Conservation (phyloP, 495 filamentous ascomycete genomes). For the Trichoderma virens region DNA sequence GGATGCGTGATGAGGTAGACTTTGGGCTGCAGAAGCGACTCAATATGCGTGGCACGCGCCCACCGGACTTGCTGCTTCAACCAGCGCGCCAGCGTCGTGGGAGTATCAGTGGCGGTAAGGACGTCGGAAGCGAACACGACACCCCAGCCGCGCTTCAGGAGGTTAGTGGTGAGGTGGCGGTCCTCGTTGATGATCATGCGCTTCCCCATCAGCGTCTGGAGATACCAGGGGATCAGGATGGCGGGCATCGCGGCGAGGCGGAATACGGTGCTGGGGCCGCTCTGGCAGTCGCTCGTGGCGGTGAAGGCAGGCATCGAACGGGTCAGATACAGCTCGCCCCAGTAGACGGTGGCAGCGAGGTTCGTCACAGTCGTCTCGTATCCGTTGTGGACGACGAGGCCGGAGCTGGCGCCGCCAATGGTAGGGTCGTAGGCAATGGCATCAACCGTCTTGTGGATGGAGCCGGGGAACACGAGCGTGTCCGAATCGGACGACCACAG, state of each 20-base stretch:
- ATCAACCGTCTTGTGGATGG: not conserved
- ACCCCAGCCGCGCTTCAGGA: not conserved
- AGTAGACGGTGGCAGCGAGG: not conserved
- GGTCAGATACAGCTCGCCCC: constrained; percentile 1
- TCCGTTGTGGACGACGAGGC: not conserved
- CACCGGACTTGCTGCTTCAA: constrained; percentile 2
- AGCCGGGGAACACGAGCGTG: not conserved
- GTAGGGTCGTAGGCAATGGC: not conserved
- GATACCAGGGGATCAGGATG: constrained; percentile 6
- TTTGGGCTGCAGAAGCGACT: not conserved
- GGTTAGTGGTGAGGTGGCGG: not conserved
- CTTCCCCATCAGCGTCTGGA: not conserved
- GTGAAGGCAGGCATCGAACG: not conserved
- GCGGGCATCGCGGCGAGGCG: not conserved
- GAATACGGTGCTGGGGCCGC: constrained; percentile 1
- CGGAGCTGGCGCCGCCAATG: not conserved
- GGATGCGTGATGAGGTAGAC: constrained; percentile 1
- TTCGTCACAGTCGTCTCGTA: not conserved
- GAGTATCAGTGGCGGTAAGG: not conserved
- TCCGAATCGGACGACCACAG: constrained; percentile 4
- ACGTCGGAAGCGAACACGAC: not conserved
- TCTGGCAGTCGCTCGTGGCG: not conserved
- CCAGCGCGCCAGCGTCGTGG: not conserved
- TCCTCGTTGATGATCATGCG: constrained; percentile 8
- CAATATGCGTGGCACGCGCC: not conserved